Conservation (phyloP, 1,139 yeast species). For the Taphrina pruni region DNA sequence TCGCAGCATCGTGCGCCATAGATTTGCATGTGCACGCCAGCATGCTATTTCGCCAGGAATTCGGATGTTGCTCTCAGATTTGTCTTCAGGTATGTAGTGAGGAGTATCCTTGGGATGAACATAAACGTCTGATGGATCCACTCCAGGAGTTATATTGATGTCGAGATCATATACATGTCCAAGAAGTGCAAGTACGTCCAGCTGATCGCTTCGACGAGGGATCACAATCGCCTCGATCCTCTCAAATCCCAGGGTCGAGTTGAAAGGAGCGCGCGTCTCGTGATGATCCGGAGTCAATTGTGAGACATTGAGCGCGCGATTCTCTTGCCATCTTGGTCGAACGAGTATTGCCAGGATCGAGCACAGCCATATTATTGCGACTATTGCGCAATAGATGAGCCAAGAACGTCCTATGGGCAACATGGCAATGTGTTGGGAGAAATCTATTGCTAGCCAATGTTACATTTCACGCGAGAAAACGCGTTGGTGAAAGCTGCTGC, state of each 20-base stretch:
- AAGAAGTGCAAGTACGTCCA: not conserved
- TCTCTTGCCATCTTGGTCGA: not conserved
- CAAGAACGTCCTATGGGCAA: not conserved
- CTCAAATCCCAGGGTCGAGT: not conserved
- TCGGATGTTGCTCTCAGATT: not conserved
- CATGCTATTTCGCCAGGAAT: conserved; percentile 1
- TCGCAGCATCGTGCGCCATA: not conserved
- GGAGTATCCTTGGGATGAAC: not conserved
- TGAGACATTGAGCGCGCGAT: not conserved
- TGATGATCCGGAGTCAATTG: not conserved
- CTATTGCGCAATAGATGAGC: not conserved
- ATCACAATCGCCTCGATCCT: conserved; percentile 1
- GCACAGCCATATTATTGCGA: not conserved
- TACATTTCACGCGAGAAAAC: too few relatives aligned
- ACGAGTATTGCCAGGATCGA: not conserved
- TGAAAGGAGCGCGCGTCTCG: not conserved
- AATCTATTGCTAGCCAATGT: too few relatives aligned
- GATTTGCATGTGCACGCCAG: conserved; percentile 10
- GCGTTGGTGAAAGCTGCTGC: too few relatives aligned
- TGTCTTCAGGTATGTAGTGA: not conserved
- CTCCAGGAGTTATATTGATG: not conserved
- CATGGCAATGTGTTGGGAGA: too few relatives aligned
- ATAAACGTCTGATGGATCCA: not conserved
- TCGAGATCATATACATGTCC: not conserved
- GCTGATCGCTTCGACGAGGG: not conserved